Percentiles rank a stretch among this genome's conserved stretches.
Conservation (phyloP, 805 yeast genomes). For the Candida tallmaniae region DNA sequence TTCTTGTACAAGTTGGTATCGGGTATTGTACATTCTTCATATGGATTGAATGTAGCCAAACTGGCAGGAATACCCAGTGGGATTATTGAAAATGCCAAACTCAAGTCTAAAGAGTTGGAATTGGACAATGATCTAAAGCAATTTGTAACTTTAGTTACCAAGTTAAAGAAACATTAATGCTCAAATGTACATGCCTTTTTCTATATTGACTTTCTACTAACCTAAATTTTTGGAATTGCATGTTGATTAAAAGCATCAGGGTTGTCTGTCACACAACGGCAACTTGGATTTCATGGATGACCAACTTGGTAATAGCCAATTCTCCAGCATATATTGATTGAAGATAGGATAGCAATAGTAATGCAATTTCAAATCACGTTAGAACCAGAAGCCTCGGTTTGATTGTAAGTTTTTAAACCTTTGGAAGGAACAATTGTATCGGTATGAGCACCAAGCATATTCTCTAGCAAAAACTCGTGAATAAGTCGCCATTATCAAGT, state of each 20-base stretch:
- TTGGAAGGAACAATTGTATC: conserved; percentile 29
- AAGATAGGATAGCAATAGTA: conserved; percentile 38
- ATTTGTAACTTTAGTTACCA: not conserved
- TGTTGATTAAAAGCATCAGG: conserved; percentile 29
- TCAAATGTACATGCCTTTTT: conserved; percentile 1
- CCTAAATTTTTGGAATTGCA: too few species aligned
- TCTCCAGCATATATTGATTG: conserved; percentile 43
- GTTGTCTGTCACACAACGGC: conserved; percentile 40
- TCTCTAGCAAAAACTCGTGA: conserved; percentile 33
- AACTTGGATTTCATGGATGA: conserved; percentile 34
- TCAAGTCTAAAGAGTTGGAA: conserved; percentile 30
- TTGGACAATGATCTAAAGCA: conserved; percentile 18
- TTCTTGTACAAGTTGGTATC: conserved; percentile 33
- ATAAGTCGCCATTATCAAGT: conserved; percentile 25
- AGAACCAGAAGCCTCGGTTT: conserved; percentile 6
- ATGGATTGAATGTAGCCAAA: conserved; percentile 82
- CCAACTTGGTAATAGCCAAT: conserved; percentile 37
- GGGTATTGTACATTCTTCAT: conserved; percentile 53
- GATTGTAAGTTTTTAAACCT: conserved; percentile 29
- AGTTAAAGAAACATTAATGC: not conserved
- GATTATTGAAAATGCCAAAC: conserved; percentile 43
- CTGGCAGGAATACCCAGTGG: conserved; percentile 57
- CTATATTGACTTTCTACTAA: too few species aligned
- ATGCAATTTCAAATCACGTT: conserved; percentile 32
- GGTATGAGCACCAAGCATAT: conserved; percentile 8